Conservation (phyloP, 495 filamentous ascomycete genomes). For the Penicillium alfredii region DNA sequence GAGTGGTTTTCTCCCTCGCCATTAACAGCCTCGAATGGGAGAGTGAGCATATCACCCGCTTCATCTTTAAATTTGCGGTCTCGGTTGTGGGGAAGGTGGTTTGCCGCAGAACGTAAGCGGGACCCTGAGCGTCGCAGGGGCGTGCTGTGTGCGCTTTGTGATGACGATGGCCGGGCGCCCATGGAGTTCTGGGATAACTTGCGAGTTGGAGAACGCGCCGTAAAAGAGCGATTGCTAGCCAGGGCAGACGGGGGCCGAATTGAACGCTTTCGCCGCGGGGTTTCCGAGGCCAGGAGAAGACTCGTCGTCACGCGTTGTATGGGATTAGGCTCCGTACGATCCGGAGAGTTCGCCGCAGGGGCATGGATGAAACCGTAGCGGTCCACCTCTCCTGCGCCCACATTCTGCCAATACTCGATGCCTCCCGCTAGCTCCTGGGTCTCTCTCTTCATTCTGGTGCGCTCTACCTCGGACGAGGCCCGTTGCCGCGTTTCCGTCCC, state of each 20-base stretch:
- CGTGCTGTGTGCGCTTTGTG: slow-evolving; percentile 40
- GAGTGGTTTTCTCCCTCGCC: slow-evolving; percentile 49
- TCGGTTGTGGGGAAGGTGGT: slow-evolving; percentile 68
- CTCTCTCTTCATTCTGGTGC: slow-evolving; percentile 40
- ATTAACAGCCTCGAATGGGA: slow-evolving; percentile 61
- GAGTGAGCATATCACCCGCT: slow-evolving; percentile 82
- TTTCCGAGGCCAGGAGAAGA: slow-evolving; percentile 57
- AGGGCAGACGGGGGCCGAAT: slow-evolving; percentile 43
- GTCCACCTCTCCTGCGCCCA: slow-evolving; percentile 83
- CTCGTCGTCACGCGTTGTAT: slow-evolving; percentile 63
- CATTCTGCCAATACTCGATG: slow-evolving; percentile 91
- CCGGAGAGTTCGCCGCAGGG: slow-evolving; percentile 32
- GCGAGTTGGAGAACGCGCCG: slow-evolving; percentile 50
- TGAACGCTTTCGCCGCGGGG: slow-evolving; percentile 52
- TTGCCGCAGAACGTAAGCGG: slow-evolving; percentile 58
- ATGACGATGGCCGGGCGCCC: slow-evolving; percentile 34
- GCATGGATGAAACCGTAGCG: slow-evolving; percentile 86
- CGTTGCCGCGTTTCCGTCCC: slow-evolving; percentile 17
- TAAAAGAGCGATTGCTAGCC: slow-evolving; percentile 40
- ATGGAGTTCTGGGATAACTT: slow-evolving; percentile 31
- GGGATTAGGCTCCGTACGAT: slow-evolving; percentile 43
- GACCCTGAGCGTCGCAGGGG: slow-evolving; percentile 36
- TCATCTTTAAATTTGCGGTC: slow-evolving; percentile 74
- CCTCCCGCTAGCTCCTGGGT: slow-evolving; percentile 68
- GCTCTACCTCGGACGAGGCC: slow-evolving; percentile 22